Evolutionary conservation across 2,329 filamentous ascomycete species (phyloP), one percentile per base, ranked within the genome.

Genomic region (Chrysosporium keratinophilum): DNA sequence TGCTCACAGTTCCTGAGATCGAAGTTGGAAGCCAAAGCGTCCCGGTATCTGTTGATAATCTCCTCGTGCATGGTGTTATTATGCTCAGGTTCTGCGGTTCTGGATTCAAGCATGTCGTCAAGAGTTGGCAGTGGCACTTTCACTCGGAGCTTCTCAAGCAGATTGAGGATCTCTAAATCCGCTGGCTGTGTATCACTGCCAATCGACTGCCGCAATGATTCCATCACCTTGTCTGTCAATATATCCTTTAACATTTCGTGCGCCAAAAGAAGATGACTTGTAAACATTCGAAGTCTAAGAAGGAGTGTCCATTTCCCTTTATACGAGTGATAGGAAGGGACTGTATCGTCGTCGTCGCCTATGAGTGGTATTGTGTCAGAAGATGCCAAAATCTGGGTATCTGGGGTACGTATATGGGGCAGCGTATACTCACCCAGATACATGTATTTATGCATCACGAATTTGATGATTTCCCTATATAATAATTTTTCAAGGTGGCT

Each of bases 401-500:
- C n/a, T n/a, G n/a, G n/a, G n/a, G n/a, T n/a, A n/a, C n/a, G n/a
- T n/a, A n/a, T n/a, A 40, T 11, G 17, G n/a, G 28, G 20, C 11
- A 28, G 19, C 28, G 9, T 31, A 37, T 7, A 47, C 63, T 56
- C 31, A 64, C 64, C 47, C 44, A 64, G 62, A 19, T 64, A 54
- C 0, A 64, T 62, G 20, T 64, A 54, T 1, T 57, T 50, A 0
- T 59, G 47, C 9, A 73, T 60, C 55, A 76, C 76, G 12, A 73
- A 66, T 7, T 63, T 55, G 3, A 66, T 65, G 1, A 82, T 75
- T 45, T 78, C 75, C 1, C 75, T 67, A 56, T 82, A 82, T 33
- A 83, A 70, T 1, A 69, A 66, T 1, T 70, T 67, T 62, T 83
- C 79, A 0, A 78, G 68, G 0, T 67, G 56, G 12, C 76, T 79